phyloP scores from a whole-genome alignment of 441 rosid species.

The Populus tomentosa region DNA sequence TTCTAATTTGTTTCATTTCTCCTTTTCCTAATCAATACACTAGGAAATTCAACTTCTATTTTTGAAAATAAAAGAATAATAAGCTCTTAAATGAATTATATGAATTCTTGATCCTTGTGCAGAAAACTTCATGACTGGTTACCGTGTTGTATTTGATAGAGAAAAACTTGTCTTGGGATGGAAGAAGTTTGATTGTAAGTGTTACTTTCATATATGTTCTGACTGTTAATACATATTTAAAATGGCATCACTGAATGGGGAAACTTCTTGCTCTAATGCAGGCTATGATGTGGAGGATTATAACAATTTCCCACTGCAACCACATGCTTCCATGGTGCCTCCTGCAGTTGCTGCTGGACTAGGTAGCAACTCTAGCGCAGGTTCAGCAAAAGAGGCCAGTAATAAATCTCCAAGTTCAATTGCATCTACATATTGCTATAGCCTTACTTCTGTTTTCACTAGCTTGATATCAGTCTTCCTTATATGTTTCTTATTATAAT shows the following conservation, averaged over 20 bases:
- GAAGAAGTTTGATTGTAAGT: constrained; percentile 77
- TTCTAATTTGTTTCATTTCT: too few species aligned
- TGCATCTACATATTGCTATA: constrained; percentile 18
- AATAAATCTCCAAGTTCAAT: constrained; percentile 29
- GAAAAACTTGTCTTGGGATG: constrained; percentile 70
- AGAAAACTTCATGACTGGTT: constrained; percentile 61
- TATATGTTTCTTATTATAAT: constrained; percentile 31
- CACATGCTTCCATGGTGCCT: constrained; percentile 37
- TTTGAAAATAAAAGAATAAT: background rate
- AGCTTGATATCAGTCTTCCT: constrained; percentile 26
- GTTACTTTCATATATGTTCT: background rate
- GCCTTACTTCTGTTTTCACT: constrained; percentile 15
- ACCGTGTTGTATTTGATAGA: constrained; percentile 70
- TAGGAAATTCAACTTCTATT: too few species aligned
- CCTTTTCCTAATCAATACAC: too few species aligned
- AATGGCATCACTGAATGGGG: background rate
- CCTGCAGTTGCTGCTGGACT: constrained; percentile 64
- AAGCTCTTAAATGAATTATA: background rate
- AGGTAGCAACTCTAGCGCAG: constrained; percentile 31
- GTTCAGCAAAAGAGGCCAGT: constrained; percentile 25
- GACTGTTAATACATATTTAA: background rate
- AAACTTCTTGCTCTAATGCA: constrained; percentile 28
- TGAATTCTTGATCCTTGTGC: constrained; percentile 21
- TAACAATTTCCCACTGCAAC: constrained; percentile 20
- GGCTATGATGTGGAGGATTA: constrained; percentile 56